Base-by-base conservation (phyloP, 2,329 filamentous ascomycete genomes). In the Neofusicoccum kwambonambiense region DNA sequence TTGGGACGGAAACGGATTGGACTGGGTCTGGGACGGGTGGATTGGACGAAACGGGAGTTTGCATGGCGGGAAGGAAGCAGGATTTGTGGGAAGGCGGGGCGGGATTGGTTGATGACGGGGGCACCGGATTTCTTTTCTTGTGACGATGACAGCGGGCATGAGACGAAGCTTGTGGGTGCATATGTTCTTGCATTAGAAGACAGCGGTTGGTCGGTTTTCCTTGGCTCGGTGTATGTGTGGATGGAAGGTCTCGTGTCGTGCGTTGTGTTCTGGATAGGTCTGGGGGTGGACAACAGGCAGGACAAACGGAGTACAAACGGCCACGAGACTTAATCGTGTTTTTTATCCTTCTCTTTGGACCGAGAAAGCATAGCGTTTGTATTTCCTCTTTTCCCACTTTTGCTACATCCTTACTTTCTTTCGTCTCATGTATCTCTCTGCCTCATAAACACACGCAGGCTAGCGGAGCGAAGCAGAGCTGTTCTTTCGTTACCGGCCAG, bases 131-230 rank as follows among this genome's bases (percentile, higher is more conserved):
- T 41, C 11, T 54, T 11, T 56, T 12, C 34, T 31, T 37, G 13
- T 34, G 31, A 7, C 22, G 54, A 31, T 22, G 52, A 44, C n/a
- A 45, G 54, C 39, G 15, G 54, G 54, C 41, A 58, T 58, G 41
- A 31, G 54, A 58, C 22, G 39, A 34, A 44, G 22, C 17, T 58
- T 45, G 45, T 35, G 42, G 56, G 12, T 60, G 56, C 56, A 60
- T 60, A 60, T 60, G 11, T 37, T 45, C 27, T 13, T 47, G 56
- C 56, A 47, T 60, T 60, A 60, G 56, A 60, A 37, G 42, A 60
- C 42, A 47, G 44, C 31, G 42, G 13, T 35, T 31, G 11, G 7
- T 8, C 34, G 31, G 9, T 34, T 58, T 19, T 45, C 39, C 34
- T 42, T 42, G 4, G 13, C 15, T 17, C 4, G 42, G 42, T 44